A percentile compares a stretch with the other conserved stretches of the same genome.
These are phyloP conservation scores for Globisporangium paddicum DNA, from an alignment of 352 stramenopile species.

Conservation along the genomic window DNA sequence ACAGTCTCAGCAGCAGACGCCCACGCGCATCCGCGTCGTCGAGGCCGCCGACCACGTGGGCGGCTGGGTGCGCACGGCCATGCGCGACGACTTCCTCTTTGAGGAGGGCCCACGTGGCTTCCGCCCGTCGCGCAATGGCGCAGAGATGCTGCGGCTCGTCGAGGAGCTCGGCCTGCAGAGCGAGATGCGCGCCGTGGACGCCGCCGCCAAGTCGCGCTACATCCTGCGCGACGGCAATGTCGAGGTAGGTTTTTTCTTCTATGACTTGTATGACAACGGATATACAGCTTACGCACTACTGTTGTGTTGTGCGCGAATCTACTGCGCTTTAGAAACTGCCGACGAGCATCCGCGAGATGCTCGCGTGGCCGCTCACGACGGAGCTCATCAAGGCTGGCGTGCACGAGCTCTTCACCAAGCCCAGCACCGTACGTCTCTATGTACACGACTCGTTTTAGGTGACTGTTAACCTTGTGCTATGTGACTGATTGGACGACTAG, in stretches of 20 bases:
- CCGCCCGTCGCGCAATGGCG: conserved; percentile 75
- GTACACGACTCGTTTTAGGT: too few species aligned
- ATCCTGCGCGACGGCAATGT: conserved; percentile 70
- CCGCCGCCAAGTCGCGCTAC: conserved; percentile 60
- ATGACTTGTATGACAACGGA: background rate
- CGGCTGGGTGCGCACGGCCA: conserved; percentile 69
- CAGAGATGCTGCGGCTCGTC: conserved; percentile 81
- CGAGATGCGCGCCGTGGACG: conserved; percentile 61
- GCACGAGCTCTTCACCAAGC: conserved; percentile 55
- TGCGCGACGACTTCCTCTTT: conserved; percentile 63
- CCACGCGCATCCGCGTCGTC: conserved; percentile 61
- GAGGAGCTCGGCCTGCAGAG: conserved; percentile 67
- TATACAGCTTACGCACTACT: too few species aligned
- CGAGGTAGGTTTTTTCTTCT: conserved; percentile 37
- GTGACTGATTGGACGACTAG: conserved; percentile 5
- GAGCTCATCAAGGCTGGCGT: conserved; percentile 52
- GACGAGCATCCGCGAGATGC: conserved; percentile 39
- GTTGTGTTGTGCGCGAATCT: background rate
- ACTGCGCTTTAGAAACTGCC: conserved; percentile 56
- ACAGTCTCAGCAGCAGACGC: background rate
- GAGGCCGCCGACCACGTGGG: conserved; percentile 47
- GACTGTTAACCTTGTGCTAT: background rate
- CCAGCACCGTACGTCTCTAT: conserved; percentile 13
- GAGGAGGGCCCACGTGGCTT: conserved; percentile 83
- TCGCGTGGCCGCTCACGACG: conserved; percentile 58